Conservation (phyloP, 441 rosid genomes). For the Erodium texanum region DNA sequence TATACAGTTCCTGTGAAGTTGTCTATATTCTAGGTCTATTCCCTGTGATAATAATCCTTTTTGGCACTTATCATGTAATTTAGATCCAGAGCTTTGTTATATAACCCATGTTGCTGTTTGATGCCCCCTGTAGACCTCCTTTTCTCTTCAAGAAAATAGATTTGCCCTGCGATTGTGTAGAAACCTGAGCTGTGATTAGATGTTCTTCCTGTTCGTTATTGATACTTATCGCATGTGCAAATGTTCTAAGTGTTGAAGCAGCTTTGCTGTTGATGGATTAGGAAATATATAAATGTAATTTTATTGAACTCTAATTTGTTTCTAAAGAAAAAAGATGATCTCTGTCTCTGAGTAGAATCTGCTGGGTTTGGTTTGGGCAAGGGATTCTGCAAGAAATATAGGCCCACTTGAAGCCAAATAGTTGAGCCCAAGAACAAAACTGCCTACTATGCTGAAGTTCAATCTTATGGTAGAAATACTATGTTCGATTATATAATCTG, state of each 20-base stretch:
- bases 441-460: not conserved
- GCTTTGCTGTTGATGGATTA: no score
- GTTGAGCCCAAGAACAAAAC: not conserved
- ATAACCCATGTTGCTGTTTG: not conserved
- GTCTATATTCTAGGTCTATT: not conserved
- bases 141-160: not conserved
- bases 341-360: no score
- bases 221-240: not conserved
- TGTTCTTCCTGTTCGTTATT: not conserved
- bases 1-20: not conserved
- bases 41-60: not conserved
- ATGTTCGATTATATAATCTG: not conserved
- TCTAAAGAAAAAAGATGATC: no score
- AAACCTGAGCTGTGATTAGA: not conserved
- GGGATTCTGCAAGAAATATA: no score
- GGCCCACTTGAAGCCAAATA: not conserved
- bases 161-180: not conserved
- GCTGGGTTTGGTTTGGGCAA: no score
- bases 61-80: not conserved
- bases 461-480: not conserved
- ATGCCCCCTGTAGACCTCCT: not conserved
- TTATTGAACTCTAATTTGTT: no score
- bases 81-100: not conserved
- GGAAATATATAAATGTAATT: no score
- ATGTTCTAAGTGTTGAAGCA: no score